Base-by-base conservation (phyloP, 768 basidiomycete species). In the Xerocomellus chrysenteron region DNA sequence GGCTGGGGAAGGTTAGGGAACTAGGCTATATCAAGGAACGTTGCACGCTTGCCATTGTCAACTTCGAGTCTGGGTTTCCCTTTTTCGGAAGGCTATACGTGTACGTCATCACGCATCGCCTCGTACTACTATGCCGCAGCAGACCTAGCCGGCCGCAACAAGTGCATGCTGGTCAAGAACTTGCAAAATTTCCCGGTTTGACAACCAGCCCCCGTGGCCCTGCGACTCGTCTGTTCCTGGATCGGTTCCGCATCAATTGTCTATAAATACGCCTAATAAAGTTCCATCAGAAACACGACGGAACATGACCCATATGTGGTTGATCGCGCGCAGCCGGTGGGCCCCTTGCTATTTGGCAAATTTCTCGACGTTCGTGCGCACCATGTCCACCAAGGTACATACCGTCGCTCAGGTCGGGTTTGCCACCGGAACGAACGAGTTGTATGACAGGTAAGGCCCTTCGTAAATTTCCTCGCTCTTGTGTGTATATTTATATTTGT, bases 401-500 rank as follows among this genome's bases (percentile, higher is more conserved):
- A 56, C 70, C 4, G 58, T 91, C 33, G 93, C 93, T n/a, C 73
- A 82, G 62, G 66, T 67, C 32, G 94, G 94, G 3, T 96, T 93
- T 64, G 88, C 82, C 1, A 66, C 74, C 17, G 94, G 91, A 2
- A 94, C 91, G 1, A 95, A 93, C 66, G 90, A 90, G 46, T 73
- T 90, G 4, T 93, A 93, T 64, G 87, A 93, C 26, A 59, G 42
- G 58, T 35, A 17, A 26, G 17, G 4, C 26, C 21, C 21, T 37
- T 28, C 5, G 4, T 16, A 10, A 8, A 4, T 26, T 6, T 5
- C 28, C 19, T 16, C 21, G 7, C 28, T 12, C 5, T 10, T 28
- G 26, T 28, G 26, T 5, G 26, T 3, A 1, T 12, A 4, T 24
- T 33, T 32, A 7, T 16, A 4, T 24, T 33, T 16, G 9, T 10